phyloP scores from a whole-genome alignment of 2,329 filamentous ascomycete genomes.

The Aspergillus phoenicis region DNA sequence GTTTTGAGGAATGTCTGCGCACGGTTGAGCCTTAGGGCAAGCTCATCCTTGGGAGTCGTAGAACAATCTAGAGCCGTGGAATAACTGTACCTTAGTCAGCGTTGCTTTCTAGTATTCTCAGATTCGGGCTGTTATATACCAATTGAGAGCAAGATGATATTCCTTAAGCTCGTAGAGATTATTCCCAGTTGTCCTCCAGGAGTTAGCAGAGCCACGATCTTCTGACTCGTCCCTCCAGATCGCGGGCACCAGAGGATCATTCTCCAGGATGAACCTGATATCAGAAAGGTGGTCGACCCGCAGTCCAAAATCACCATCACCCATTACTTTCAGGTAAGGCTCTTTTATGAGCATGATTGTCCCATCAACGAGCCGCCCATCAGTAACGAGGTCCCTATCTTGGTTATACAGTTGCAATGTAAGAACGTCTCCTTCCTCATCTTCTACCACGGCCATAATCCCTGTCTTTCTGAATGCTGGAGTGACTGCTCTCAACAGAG shows the following conservation, averaged over 20 bases:
- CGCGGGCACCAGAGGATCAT: conserved; percentile 45
- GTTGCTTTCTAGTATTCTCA: neutral
- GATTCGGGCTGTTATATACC: conserved; percentile 22
- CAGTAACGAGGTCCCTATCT: conserved; percentile 34
- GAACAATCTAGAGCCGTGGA: conserved; percentile 37
- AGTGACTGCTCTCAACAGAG: conserved; percentile 37
- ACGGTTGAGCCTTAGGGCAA: conserved; percentile 40
- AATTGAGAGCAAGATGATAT: conserved; percentile 28
- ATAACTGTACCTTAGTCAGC: conserved; percentile 36
- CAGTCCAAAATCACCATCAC: conserved; percentile 46
- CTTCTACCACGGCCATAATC: conserved; percentile 44
- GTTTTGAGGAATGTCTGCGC: conserved; percentile 36
- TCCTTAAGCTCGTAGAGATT: conserved; percentile 12
- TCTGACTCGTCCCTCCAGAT: conserved; percentile 33
- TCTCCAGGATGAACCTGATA: conserved; percentile 41
- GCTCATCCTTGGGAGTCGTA: conserved; percentile 39
- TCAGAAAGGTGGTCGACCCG: conserved; percentile 59
- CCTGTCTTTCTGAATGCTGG: conserved; percentile 33
- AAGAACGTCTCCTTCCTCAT: conserved; percentile 41
- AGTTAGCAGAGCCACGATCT: conserved; percentile 14
- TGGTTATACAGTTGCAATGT: conserved; percentile 49
- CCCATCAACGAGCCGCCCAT: conserved; percentile 39
- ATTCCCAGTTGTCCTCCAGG: conserved; percentile 38
- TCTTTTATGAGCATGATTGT: conserved; percentile 55
- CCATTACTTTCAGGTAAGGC: conserved; percentile 52